These are phyloP conservation scores for Pleurostoma richardsiae DNA, from an alignment of 2,329 filamentous ascomycete species.

Conservation along the genomic window DNA sequence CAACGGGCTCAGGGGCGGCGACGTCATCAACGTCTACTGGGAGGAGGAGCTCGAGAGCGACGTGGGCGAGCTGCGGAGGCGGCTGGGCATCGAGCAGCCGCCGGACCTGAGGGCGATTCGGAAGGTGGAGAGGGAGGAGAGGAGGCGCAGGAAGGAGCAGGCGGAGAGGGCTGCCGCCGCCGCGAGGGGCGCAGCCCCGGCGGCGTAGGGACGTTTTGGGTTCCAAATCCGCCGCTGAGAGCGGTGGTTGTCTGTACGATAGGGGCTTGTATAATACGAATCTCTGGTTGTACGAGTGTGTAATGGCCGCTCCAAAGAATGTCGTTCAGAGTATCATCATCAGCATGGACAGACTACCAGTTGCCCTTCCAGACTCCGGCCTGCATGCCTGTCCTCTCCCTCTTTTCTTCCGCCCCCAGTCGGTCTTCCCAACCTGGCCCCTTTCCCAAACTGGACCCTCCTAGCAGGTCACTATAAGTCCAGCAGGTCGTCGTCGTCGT, in stretches of 20 bases:
- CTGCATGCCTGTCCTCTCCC: too few species aligned
- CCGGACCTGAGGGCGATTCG: conserved; percentile 79
- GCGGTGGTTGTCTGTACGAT: too few species aligned
- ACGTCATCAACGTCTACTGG: conserved; percentile 97
- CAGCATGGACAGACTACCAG: too few species aligned
- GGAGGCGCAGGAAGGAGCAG: conserved; percentile 55
- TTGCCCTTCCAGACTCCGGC: too few species aligned
- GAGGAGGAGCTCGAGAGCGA: conserved; percentile 87
- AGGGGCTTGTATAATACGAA: too few species aligned
- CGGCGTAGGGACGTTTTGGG: neutral
- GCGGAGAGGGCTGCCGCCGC: neutral
- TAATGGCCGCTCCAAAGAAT: neutral
- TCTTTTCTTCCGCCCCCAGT: neutral
- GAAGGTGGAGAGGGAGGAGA: conserved; percentile 63
- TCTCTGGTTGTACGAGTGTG: neutral
- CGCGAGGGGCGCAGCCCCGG: neutral
- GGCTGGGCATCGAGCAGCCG: conserved; percentile 82
- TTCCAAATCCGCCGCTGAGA: too few species aligned
- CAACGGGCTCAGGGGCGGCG: conserved; percentile 71
- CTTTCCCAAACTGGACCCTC: too few species aligned
- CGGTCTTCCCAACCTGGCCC: too few species aligned
- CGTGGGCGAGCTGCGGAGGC: conserved; percentile 66
- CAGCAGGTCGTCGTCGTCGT: conserved; percentile 79
- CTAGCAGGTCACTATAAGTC: conserved; percentile 39
- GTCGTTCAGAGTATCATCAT: too few species aligned